These are phyloP conservation scores for Diaporthe capsici DNA, from an alignment of 2,329 filamentous ascomycete genomes.

Conservation along the genomic window DNA sequence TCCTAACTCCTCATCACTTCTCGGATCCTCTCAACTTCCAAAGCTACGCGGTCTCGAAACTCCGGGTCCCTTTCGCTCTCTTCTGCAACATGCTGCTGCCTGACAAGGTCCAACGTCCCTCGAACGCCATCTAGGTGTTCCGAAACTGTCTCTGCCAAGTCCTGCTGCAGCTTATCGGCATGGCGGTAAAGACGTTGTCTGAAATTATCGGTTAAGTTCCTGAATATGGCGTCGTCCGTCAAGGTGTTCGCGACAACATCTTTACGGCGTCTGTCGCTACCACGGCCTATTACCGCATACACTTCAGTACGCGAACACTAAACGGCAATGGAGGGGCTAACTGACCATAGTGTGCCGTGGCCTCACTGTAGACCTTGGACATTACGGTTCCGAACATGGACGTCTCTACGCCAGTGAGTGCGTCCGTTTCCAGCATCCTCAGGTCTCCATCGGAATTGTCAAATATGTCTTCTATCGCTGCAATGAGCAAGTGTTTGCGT, in stretches of 20 bases:
- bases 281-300: background rate
- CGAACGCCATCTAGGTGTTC: background rate
- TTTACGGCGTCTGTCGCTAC: background rate
- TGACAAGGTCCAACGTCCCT: background rate
- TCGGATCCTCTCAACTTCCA: background rate
- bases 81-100: background rate
- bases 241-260: background rate
- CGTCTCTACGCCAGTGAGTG: background rate
- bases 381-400: background rate
- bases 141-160: background rate
- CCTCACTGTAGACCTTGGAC: background rate
- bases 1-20: conserved; percentile 42
- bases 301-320: background rate
- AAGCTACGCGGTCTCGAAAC: background rate
- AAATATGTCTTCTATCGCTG: background rate
- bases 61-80: conserved; percentile 6
- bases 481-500: background rate
- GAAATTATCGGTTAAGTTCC: background rate
- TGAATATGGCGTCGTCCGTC: background rate
- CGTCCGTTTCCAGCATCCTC: background rate
- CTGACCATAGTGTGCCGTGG: background rate
- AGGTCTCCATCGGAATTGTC: fast-evolving
- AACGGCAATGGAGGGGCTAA: background rate
- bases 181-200: background rate
- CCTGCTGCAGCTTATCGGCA: background rate